Percentiles rank a stretch among this genome's conserved stretches.
Conservation (phyloP, 768 basidiomycete genomes). For the Boletus rufocinnamomeus region DNA sequence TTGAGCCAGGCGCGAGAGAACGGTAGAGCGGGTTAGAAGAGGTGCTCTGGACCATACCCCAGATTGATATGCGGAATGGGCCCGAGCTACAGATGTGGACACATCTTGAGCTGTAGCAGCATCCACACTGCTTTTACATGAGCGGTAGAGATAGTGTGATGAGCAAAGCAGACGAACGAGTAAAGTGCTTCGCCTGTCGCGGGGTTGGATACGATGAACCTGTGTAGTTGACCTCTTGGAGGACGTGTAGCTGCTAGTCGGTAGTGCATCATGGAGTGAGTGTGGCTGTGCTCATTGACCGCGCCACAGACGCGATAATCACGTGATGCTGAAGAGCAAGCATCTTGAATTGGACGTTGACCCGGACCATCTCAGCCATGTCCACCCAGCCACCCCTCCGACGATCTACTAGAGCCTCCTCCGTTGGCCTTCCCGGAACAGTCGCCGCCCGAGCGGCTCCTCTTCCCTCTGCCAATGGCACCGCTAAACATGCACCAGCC, state of each 20-base stretch:
- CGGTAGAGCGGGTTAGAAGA: constrained; percentile 57
- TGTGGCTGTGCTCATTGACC: constrained; percentile 21
- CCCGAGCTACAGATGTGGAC: constrained; percentile 48
- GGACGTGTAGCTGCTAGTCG: not conserved
- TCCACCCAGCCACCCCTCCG: constrained; percentile 41
- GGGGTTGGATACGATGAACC: constrained; percentile 63
- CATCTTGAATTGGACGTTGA: not conserved
- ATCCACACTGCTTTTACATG: constrained; percentile 45
- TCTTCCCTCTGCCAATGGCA: constrained; percentile 30
- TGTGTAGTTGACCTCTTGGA: constrained; percentile 20
- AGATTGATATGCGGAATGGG: constrained; percentile 60
- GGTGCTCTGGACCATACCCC: constrained; percentile 74
- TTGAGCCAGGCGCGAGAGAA: constrained; percentile 65
- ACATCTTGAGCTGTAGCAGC: constrained; percentile 57
- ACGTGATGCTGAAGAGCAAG: constrained; percentile 17
- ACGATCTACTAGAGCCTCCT: constrained; percentile 55
- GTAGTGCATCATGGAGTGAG: constrained; percentile 15
- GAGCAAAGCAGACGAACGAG: constrained; percentile 55
- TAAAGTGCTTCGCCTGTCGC: constrained; percentile 63
- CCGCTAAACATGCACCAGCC: constrained; percentile 35
- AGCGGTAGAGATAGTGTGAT: constrained; percentile 34
- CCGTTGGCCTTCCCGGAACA: constrained; percentile 41
- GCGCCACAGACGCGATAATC: constrained; percentile 31
- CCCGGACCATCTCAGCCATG: constrained; percentile 22
- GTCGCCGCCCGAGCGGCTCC: constrained; percentile 32